Percentiles rank a stretch among this genome's conserved stretches.
phyloP scores from a whole-genome alignment of 345 rosid genomes.

The Streptanthus diversifolius region DNA sequence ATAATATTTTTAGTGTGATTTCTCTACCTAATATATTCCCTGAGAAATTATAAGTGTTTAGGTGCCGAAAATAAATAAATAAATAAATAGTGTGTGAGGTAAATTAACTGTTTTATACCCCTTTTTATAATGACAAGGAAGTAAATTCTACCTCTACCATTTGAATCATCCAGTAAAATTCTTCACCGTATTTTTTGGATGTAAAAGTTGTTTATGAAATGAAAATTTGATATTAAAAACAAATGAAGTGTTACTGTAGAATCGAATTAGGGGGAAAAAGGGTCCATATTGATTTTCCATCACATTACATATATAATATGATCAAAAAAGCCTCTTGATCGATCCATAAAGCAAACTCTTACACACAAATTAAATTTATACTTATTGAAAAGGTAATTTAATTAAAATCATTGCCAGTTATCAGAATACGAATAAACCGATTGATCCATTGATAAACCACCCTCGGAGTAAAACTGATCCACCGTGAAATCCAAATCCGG shows the following conservation, averaged over 20 bases:
- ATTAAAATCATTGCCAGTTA: not conserved
- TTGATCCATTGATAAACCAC: not conserved
- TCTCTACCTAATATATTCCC: not conserved
- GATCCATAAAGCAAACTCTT: not conserved
- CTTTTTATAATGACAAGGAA: not conserved
- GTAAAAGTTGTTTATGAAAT: not conserved
- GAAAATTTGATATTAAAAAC: not conserved
- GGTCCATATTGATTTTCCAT: not conserved
- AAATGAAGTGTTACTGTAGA: not conserved
- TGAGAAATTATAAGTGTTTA: not conserved
- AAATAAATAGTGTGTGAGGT: not conserved
- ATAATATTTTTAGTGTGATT: not conserved
- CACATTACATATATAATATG: not conserved
- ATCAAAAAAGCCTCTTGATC: not conserved
- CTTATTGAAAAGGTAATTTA: not conserved
- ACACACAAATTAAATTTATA: not conserved
- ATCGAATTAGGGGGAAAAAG: not conserved
- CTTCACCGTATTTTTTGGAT: too few species aligned
- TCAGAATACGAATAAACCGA: constrained; percentile 4
- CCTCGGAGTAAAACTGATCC: constrained; percentile 15
- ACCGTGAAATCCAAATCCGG: constrained; percentile 17
- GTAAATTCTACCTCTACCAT: too few species aligned
- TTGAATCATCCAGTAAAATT: too few species aligned
- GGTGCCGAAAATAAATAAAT: not conserved
- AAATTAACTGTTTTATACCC: not conserved